phyloP scores from a whole-genome alignment of 176 grass and related monocot species.

The Juncus inflexus region DNA sequence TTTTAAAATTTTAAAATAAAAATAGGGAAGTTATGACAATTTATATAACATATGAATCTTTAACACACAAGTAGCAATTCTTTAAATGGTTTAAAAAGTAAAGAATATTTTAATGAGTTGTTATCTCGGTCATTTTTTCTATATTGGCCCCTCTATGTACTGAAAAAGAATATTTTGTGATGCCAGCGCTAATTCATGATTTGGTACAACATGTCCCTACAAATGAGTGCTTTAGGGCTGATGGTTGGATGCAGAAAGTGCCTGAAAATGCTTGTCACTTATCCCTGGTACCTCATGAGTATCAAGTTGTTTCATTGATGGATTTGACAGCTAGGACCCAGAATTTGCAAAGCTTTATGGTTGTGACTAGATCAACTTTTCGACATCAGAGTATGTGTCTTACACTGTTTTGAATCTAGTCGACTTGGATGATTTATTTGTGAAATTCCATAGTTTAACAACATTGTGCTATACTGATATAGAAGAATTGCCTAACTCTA shows the following conservation, averaged over 20 bases:
- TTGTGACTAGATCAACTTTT: background rate
- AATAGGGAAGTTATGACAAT: too few species aligned
- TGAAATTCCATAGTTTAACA: conserved; percentile 13
- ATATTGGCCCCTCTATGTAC: too few species aligned
- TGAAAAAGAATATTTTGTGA: too few species aligned
- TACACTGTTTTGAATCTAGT: conserved; percentile 18
- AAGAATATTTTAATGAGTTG: too few species aligned
- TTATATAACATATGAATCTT: too few species aligned
- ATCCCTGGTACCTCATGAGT: conserved; percentile 17
- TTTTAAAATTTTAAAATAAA: too few species aligned
- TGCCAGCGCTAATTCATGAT: conserved; percentile 15
- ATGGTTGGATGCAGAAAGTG: conserved; percentile 6
- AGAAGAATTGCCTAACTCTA: conserved; percentile 24
- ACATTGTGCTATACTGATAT: conserved; percentile 18
- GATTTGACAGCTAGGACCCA: background rate
- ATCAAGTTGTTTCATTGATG: background rate
- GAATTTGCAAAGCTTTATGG: conserved; percentile 11
- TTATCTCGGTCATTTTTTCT: too few species aligned
- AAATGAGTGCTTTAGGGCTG: conserved; percentile 14
- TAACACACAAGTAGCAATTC: too few species aligned
- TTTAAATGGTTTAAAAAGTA: too few species aligned
- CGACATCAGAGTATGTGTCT: background rate
- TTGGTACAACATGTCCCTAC: conserved; percentile 4
- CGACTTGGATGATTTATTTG: conserved; percentile 17
- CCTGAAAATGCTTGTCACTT: conserved; percentile 23